Evolutionary conservation across 2,329 filamentous ascomycete genomes (phyloP).

Genomic region (Diaporthe batatas): DNA sequence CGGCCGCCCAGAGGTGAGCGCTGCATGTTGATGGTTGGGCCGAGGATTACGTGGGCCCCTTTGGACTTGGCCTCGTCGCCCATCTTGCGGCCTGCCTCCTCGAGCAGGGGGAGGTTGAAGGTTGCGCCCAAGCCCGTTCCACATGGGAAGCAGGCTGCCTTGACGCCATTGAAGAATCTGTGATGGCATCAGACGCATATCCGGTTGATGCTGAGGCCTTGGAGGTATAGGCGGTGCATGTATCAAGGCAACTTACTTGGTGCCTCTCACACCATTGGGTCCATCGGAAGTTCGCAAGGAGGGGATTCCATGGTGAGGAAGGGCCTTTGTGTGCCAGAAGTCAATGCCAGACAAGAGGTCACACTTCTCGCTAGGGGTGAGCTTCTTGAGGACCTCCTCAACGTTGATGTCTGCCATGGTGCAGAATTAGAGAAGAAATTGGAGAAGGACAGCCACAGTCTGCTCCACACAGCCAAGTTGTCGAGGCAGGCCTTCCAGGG

Average conservation of each 20-base stretch:
- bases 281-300: conserved; percentile 76
- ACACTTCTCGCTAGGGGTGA: conserved; percentile 65
- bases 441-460: neutral
- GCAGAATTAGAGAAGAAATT: neutral
- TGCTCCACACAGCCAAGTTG: neutral
- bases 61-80: conserved; percentile 68
- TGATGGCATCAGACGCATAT: neutral
- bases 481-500: no score
- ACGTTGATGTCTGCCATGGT: conserved; percentile 67
- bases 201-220: neutral
- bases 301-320: conserved; percentile 72
- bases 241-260: conserved; percentile 53
- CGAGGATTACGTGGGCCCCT: conserved; percentile 69
- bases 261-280: conserved; percentile 77
- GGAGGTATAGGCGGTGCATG: no score
- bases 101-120: conserved; percentile 67
- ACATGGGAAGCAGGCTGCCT: conserved; percentile 72
- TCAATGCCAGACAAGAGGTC: conserved; percentile 70
- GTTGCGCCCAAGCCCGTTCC: conserved; percentile 70
- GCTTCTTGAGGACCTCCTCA: conserved; percentile 66
- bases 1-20: conserved; percentile 71
- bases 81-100: conserved; percentile 64
- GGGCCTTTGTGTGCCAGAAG: conserved; percentile 76
- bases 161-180: conserved; percentile 72
- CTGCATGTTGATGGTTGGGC: conserved; percentile 75